These are phyloP conservation scores for Groenewaldozyma tartarivorans DNA, from an alignment of 805 yeast genomes.

Conservation along the genomic window DNA sequence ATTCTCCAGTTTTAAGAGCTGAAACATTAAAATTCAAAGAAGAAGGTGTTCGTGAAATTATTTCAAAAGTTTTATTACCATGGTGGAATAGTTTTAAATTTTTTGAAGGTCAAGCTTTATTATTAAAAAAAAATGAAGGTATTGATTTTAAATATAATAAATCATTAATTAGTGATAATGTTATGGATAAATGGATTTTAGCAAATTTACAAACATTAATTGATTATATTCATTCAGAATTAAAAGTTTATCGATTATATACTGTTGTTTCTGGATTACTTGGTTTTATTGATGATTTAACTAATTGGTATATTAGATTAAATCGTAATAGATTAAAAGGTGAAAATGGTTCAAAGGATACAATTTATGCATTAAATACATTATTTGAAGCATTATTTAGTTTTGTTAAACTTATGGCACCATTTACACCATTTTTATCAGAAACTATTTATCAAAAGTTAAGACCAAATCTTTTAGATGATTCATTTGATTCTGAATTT, in stretches of 20 bases:
- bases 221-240: constrained; percentile 77
- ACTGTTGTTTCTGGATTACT: constrained; percentile 93
- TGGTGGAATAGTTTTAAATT: constrained; percentile 99
- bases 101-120: constrained; percentile 86
- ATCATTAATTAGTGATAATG: constrained; percentile 58
- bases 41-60: constrained; percentile 98
- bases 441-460: constrained; percentile 80
- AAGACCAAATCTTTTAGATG: constrained; percentile 39
- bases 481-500: constrained; percentile 21
- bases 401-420: constrained; percentile 94
- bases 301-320: constrained; percentile 98
- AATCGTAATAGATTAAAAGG: constrained; percentile 98
- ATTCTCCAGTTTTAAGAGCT: constrained; percentile 95
- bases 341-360: constrained; percentile 76
- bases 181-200: constrained; percentile 95
- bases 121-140: constrained; percentile 66
- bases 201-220: constrained; percentile 94
- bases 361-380: constrained; percentile 80
- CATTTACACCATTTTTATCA: constrained; percentile 93
- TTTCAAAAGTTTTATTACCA: constrained; percentile 89
- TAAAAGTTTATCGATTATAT: constrained; percentile 81
- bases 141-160: constrained; percentile 68
- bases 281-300: constrained; percentile 82
- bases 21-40: constrained; percentile 95
- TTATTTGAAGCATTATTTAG: constrained; percentile 83